Percentiles rank a stretch among this genome's conserved stretches.
Evolutionary conservation across 1,284 basidiomycete genomes (phyloP).

Genomic region (Puccinia coronata): DNA sequence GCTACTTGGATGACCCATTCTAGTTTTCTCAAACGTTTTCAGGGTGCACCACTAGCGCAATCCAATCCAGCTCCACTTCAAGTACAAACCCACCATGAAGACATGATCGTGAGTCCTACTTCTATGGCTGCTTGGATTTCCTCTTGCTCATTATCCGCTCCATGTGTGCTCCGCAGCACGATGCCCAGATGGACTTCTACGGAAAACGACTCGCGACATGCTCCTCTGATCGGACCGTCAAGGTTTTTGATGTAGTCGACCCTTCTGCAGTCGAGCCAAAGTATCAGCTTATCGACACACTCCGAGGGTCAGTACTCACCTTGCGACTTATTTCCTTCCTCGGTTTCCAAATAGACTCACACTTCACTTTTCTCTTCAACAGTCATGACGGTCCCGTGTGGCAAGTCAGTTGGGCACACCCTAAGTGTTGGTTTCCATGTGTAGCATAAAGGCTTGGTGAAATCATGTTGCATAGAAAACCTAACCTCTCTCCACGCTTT

Average conservation of each 20-base stretch:
- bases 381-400: constrained; percentile 95
- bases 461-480: background rate
- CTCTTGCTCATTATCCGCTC: background rate
- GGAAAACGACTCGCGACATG: constrained; percentile 94
- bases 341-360: background rate
- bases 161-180: constrained; percentile 67
- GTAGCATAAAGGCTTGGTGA: background rate
- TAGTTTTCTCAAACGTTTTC: background rate
- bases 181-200: constrained; percentile 97
- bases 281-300: constrained; percentile 63
- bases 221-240: constrained; percentile 91
- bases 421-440: constrained; percentile 65
- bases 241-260: constrained; percentile 91
- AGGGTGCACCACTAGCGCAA: constrained; percentile 31
- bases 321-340: background rate
- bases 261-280: constrained; percentile 69
- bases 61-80: constrained; percentile 43
- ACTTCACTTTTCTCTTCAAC: background rate
- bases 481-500: background rate
- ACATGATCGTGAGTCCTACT: constrained; percentile 79
- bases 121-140: constrained; percentile 14
- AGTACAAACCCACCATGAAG: constrained; percentile 86
- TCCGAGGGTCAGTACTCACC: constrained; percentile 72
- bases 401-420: constrained; percentile 99
- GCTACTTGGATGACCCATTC: background rate